Evolutionary conservation across 306 rosid genomes (phyloP).

Genomic region (Gillenia trifoliata): DNA sequence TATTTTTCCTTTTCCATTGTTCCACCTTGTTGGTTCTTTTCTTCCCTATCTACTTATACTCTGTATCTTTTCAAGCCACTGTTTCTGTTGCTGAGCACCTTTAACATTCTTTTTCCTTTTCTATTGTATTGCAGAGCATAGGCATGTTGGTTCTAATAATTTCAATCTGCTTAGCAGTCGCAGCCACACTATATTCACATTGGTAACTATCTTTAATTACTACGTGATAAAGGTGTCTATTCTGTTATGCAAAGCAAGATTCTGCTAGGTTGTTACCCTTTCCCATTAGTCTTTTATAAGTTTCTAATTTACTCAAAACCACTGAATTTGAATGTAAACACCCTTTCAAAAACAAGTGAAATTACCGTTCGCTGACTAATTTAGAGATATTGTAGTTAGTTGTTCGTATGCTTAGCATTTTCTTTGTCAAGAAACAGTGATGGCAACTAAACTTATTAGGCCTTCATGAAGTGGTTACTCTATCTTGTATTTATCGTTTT

Average conservation of each 20-base stretch:
- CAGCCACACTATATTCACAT: conserved; percentile 84
- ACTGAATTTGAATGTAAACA: neutral
- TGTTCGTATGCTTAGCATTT: neutral
- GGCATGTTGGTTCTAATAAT: conserved; percentile 91
- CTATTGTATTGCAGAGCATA: conserved; percentile 58
- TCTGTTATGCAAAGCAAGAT: neutral
- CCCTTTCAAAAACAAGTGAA: neutral
- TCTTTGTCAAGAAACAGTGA: neutral
- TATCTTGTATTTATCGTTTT: neutral
- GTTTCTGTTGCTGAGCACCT: conserved; percentile 14
- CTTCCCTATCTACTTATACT: neutral
- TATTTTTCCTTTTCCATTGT: neutral
- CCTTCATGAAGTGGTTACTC: neutral
- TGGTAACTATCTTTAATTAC: conserved; percentile 49
- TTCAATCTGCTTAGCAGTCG: conserved; percentile 87
- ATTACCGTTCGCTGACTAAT: neutral
- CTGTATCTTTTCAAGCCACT: conserved; percentile 1
- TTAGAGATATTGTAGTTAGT: neutral
- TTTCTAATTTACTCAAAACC: neutral
- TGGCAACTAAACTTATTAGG: neutral
- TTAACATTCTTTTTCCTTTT: conserved; percentile 12
- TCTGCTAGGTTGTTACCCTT: neutral
- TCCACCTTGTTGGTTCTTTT: neutral
- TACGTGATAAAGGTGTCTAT: neutral
- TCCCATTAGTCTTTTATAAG: neutral